Evolutionary conservation across 2,329 filamentous ascomycete species (phyloP), one percentile per base, ranked within the genome.

Genomic region (Pseudopyricularia cyperi): DNA sequence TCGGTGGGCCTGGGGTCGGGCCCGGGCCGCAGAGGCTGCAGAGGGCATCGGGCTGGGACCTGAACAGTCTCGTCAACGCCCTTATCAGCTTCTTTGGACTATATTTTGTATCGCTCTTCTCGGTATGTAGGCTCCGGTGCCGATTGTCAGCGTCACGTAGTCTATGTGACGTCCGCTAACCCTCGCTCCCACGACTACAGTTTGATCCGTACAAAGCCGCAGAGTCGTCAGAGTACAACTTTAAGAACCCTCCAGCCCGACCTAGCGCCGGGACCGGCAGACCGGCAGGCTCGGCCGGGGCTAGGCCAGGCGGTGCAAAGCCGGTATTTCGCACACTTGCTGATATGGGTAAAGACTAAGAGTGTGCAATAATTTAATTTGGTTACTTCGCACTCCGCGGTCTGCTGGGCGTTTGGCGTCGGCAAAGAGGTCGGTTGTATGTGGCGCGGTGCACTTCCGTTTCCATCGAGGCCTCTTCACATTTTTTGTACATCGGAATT

Each of bases 171-270:
- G 17, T 42, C 12, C 22, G 7, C 37, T 42, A 42, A 42, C 37
- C 15, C 19, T 42, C 17, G 22, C 19, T 19, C 19, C 9, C 4
- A n/a, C 34, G 9, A 15, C 19, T 52, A 51, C 59, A 82, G 73
- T 72, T 83, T 52, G 80, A 84, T 60, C 74, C 77, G 0, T 82
- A 81, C 64, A 77, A 75, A 59, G 71, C 79, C 3, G 80, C 79
- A 3, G 75, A 82, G 64, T 71, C 69, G 46, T 83, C 79, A 19
- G 66, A 66, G 15, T 84, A 80, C 66, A 83, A 83, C 55, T 60
- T 75, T 15, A 70, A 75, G 51, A 73, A 66, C 12, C 65, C 69
- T 11, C 61, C 57, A 37, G 37, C 37, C 37, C n/a, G 37, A 19
- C 1, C 37, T 42, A 19, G 6, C 37, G 22, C 15, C n/a, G 57